phyloP scores from a whole-genome alignment of 2,329 filamentous ascomycete species.

The Xylaria sp. region DNA sequence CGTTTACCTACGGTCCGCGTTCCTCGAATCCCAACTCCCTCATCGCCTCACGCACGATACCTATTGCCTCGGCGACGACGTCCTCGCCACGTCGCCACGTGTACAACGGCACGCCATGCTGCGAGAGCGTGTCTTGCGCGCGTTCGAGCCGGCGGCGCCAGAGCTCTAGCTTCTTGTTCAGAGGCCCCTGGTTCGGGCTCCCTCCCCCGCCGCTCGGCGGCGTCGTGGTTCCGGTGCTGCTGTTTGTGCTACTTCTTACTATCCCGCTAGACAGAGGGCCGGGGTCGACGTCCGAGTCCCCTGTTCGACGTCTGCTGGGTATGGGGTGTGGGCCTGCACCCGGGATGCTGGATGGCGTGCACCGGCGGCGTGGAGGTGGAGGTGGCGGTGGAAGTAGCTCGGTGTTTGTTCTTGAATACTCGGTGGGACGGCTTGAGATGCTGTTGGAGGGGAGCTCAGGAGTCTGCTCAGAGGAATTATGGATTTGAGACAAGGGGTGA shows the following conservation, averaged over 20 bases:
- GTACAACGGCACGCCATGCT: slow-evolving; percentile 73
- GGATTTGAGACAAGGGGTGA: slow-evolving; percentile 56
- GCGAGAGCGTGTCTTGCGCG: slow-evolving; percentile 71
- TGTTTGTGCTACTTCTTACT: slow-evolving; percentile 38
- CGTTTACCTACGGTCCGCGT: neutral
- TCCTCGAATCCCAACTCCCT: slow-evolving; percentile 52
- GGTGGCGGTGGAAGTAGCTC: slow-evolving; percentile 51
- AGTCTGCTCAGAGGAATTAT: slow-evolving; percentile 54
- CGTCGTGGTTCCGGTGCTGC: slow-evolving; percentile 34
- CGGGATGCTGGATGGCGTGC: slow-evolving; percentile 53
- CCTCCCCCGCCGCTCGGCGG: slow-evolving; percentile 34
- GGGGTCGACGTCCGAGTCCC: slow-evolving; percentile 56
- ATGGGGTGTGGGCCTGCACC: slow-evolving; percentile 38
- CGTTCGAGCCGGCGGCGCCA: slow-evolving; percentile 76
- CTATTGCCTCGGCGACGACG: slow-evolving; percentile 73
- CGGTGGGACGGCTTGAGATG: slow-evolving; percentile 5
- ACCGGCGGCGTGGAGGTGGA: slow-evolving; percentile 60
- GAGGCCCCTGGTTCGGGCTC: slow-evolving; percentile 40
- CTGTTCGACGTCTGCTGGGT: slow-evolving; percentile 47
- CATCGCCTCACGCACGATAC: slow-evolving; percentile 69
- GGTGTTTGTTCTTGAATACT: slow-evolving; percentile 27
- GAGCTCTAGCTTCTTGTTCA: slow-evolving; percentile 76
- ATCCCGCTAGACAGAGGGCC: slow-evolving; percentile 51
- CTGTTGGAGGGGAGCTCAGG: neutral
- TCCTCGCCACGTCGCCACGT: slow-evolving; percentile 80